Evolutionary conservation across 2,329 filamentous ascomycete genomes (phyloP).

Genomic region (Nemania sp.): DNA sequence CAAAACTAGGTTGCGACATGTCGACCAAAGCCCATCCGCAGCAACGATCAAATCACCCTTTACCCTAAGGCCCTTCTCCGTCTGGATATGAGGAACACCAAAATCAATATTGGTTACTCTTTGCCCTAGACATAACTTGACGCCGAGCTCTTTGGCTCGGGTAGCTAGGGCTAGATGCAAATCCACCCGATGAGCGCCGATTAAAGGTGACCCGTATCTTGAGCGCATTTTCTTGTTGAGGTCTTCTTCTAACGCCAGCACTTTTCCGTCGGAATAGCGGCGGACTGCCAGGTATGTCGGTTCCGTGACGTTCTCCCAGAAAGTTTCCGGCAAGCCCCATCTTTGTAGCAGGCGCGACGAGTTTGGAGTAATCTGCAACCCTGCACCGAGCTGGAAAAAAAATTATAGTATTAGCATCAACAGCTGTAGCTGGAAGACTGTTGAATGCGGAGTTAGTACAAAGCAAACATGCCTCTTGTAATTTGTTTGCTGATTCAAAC

Average conservation of each 20-base stretch:
- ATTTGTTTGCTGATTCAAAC: constrained; percentile 46
- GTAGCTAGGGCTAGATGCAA: constrained; percentile 57
- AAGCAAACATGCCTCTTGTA: constrained; percentile 42
- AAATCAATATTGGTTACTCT: constrained; percentile 53
- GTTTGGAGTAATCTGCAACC: constrained; percentile 57
- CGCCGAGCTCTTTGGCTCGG: constrained; percentile 56
- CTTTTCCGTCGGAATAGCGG: constrained; percentile 52
- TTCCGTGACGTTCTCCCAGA: constrained; percentile 45
- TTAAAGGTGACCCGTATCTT: constrained; percentile 60
- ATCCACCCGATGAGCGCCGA: constrained; percentile 65
- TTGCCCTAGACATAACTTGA: constrained; percentile 52
- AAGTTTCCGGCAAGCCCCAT: constrained; percentile 52
- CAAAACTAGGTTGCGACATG: constrained; percentile 54
- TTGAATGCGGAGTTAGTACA: no score
- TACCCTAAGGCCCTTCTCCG: constrained; percentile 43
- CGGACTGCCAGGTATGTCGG: constrained; percentile 55
- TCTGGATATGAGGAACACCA: constrained; percentile 46
- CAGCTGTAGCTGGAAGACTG: no score
- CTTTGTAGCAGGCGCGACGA: constrained; percentile 52
- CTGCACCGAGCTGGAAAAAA: constrained; percentile 57
- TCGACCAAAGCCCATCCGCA: constrained; percentile 67
- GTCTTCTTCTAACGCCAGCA: constrained; percentile 53
- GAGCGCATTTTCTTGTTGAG: constrained; percentile 56
- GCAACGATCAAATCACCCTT: constrained; percentile 62
- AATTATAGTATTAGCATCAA: no score